Percentiles rank a stretch among this genome's conserved stretches.
phyloP scores from a whole-genome alignment of 176 grass and related monocot genomes.

The Triticum turgidum region DNA sequence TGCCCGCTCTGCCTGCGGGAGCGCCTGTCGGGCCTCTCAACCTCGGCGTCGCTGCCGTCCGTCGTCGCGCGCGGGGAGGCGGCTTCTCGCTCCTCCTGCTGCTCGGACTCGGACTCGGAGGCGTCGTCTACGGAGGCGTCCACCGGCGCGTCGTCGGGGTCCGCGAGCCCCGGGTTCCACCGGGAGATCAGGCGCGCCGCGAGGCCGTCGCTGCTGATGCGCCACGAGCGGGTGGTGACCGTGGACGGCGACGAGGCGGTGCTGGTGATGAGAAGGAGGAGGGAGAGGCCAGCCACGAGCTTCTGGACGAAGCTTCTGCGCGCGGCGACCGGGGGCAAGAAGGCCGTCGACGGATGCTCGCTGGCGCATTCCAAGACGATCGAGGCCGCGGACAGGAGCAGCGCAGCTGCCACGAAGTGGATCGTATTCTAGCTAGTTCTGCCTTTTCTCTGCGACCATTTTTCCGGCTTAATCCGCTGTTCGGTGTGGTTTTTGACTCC shows the following conservation, averaged over 20 bases:
- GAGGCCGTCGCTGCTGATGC: conserved; percentile 51
- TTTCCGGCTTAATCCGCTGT: background rate
- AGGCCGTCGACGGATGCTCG: conserved; percentile 38
- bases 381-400: conserved; percentile 33
- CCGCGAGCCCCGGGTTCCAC: conserved; percentile 48
- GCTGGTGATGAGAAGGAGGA: conserved; percentile 16
- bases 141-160: conserved; percentile 12
- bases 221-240: conserved; percentile 32
- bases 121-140: conserved; percentile 28
- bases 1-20: conserved; percentile 80
- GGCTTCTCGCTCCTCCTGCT: conserved; percentile 16
- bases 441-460: background rate
- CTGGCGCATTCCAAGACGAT: conserved; percentile 56
- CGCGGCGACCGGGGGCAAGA: conserved; percentile 31
- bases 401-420: conserved; percentile 51
- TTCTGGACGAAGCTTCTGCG: conserved; percentile 75
- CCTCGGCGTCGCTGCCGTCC: conserved; percentile 41
- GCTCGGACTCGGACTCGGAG: conserved; percentile 40
- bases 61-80: conserved; percentile 4
- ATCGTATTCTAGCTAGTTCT: conserved; percentile 31
- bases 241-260: conserved; percentile 36
- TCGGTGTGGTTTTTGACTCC: no score
- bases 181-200: conserved; percentile 27
- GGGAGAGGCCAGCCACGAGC: conserved; percentile 25
- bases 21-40: conserved; percentile 51